Percentiles rank a stretch among this genome's conserved stretches.
Evolutionary conservation across 2,329 filamentous ascomycete genomes (phyloP).

Genomic region (Sporothrix luriei): DNA sequence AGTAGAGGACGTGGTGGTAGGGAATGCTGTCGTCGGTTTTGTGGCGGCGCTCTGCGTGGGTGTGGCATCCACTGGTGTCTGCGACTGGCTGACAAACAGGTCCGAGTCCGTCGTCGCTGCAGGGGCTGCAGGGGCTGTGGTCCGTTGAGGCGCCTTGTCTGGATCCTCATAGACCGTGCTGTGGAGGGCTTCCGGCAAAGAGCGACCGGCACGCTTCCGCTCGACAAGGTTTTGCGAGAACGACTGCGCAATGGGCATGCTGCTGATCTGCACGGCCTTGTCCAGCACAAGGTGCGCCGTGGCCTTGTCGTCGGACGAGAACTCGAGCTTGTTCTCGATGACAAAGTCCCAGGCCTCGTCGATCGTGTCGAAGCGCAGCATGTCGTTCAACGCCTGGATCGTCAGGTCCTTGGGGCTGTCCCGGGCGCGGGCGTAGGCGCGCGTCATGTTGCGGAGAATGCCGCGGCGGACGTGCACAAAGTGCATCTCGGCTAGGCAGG

Average conservation of each 20-base stretch:
- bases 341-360: conserved; percentile 68
- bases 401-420: conserved; percentile 64
- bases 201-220: conserved; percentile 56
- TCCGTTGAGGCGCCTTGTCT: conserved; percentile 7
- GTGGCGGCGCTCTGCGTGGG: background rate
- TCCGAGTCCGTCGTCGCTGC: background rate
- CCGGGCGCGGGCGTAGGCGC: conserved; percentile 58
- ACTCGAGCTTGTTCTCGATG: conserved; percentile 58
- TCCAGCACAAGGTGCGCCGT: conserved; percentile 50
- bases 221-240: conserved; percentile 62
- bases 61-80: background rate
- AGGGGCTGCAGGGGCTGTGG: background rate
- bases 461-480: conserved; percentile 63
- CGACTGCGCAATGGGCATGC: conserved; percentile 55
- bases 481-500: conserved; percentile 69
- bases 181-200: conserved; percentile 60
- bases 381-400: conserved; percentile 56
- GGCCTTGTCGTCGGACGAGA: conserved; percentile 48
- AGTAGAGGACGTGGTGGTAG: background rate
- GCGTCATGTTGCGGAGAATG: conserved; percentile 59
- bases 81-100: conserved; percentile 34
- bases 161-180: conserved; percentile 54
- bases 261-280: conserved; percentile 49
- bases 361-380: conserved; percentile 68
- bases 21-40: background rate